phyloP scores from a whole-genome alignment of 306 rosid species.

The Malus fusca region DNA sequence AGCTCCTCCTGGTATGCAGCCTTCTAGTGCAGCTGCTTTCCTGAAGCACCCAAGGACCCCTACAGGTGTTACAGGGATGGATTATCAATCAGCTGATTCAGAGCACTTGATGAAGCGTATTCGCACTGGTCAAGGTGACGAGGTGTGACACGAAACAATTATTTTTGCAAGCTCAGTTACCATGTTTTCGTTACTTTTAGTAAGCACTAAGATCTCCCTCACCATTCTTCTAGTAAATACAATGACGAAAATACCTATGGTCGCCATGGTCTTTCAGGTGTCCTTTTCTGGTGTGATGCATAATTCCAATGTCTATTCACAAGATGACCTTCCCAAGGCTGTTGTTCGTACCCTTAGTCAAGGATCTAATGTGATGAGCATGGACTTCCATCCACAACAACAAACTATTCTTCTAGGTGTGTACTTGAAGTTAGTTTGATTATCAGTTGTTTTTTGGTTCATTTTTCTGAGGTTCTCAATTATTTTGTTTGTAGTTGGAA shows the following conservation, averaged over 20 bases:
- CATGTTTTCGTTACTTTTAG: not conserved
- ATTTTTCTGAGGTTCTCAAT: not conserved
- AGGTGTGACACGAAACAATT: slow-evolving; percentile 18
- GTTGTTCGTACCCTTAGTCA: slow-evolving; percentile 31
- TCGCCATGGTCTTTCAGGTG: slow-evolving; percentile 20
- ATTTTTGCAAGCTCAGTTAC: not conserved
- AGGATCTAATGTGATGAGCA: slow-evolving; percentile 42
- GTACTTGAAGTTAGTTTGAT: not conserved
- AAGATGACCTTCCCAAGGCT: slow-evolving; percentile 40
- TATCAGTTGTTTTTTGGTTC: not conserved
- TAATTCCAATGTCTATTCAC: slow-evolving; percentile 27
- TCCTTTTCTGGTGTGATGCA: slow-evolving; percentile 42
- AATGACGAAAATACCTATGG: not conserved
- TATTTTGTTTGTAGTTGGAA: slow-evolving; percentile 29
- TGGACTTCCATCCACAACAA: slow-evolving; percentile 38
- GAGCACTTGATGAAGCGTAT: slow-evolving; percentile 38
- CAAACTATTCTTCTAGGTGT: slow-evolving; percentile 38
- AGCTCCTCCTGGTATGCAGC: slow-evolving; percentile 36
- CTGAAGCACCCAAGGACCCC: slow-evolving; percentile 39
- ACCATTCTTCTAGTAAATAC: not conserved
- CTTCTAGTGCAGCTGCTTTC: slow-evolving; percentile 40
- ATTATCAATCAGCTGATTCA: slow-evolving; percentile 40
- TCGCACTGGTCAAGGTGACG: slow-evolving; percentile 34
- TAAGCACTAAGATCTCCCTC: not conserved
- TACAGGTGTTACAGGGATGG: slow-evolving; percentile 35